Evolutionary conservation across 352 stramenopile genomes (phyloP).

Genomic region (Poterioochromonas sp.): DNA sequence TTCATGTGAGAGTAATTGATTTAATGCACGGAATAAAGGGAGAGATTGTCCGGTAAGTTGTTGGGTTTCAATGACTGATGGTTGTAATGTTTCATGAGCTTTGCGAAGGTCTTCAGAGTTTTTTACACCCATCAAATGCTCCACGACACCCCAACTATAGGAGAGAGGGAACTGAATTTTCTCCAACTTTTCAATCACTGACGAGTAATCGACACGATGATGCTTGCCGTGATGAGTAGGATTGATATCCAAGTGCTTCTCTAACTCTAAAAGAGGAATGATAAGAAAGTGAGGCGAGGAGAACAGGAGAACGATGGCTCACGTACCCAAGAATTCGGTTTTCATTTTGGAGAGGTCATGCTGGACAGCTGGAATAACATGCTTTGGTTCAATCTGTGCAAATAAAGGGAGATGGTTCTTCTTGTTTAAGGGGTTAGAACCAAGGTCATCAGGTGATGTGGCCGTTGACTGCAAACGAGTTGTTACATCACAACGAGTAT

Average conservation of each 20-base stretch:
- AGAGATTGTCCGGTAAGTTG: slow-evolving; percentile 81
- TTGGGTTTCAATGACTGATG: slow-evolving; percentile 78
- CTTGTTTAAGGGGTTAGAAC: slow-evolving; percentile 60
- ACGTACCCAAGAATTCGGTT: slow-evolving; percentile 49
- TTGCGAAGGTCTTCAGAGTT: slow-evolving; percentile 83
- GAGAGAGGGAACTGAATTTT: slow-evolving; percentile 75
- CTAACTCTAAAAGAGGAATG: neutral
- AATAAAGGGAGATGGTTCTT: slow-evolving; percentile 57
- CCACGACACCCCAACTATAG: slow-evolving; percentile 85
- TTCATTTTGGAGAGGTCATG: slow-evolving; percentile 52
- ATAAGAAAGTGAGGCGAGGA: neutral
- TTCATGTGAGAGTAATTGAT: slow-evolving; percentile 58
- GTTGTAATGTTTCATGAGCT: slow-evolving; percentile 80
- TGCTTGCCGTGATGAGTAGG: slow-evolving; percentile 25
- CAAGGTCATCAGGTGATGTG: no score
- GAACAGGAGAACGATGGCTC: slow-evolving; percentile 44
- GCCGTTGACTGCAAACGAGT: no score
- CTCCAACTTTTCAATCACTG: slow-evolving; percentile 81
- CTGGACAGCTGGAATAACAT: slow-evolving; percentile 57
- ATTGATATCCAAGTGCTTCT: neutral
- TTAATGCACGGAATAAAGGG: slow-evolving; percentile 76
- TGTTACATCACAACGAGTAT: no score
- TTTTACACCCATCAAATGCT: slow-evolving; percentile 90
- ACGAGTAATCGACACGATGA: slow-evolving; percentile 54
- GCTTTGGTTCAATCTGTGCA: slow-evolving; percentile 49